A percentile compares a stretch with the other conserved stretches of the same genome.
These are phyloP conservation scores for Cryphonectria radicalis DNA, from an alignment of 2,329 filamentous ascomycete species.

Conservation along the genomic window DNA sequence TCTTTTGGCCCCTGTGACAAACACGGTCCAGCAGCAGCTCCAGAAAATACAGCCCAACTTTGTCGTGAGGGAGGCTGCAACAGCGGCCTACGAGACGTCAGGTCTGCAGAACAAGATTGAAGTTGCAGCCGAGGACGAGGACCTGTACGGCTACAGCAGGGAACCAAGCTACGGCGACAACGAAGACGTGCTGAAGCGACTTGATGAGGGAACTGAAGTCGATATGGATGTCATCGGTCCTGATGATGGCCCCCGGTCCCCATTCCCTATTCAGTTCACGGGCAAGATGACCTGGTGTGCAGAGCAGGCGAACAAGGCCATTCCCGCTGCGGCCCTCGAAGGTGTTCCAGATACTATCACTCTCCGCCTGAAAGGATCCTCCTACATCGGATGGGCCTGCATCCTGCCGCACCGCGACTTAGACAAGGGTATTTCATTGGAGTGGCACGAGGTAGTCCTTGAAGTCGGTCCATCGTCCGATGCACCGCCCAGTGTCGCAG, in stretches of 20 bases:
- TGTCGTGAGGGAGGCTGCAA: conserved; percentile 47
- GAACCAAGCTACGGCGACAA: conserved; percentile 39
- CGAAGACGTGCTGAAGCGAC: conserved; percentile 34
- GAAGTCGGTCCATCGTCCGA: conserved; percentile 57
- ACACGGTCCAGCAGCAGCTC: conserved; percentile 48
- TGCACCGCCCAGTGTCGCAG: conserved; percentile 49
- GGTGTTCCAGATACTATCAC: conserved; percentile 57
- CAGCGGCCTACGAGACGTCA: conserved; percentile 43
- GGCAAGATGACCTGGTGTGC: conserved; percentile 53
- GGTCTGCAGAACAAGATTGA: conserved; percentile 39
- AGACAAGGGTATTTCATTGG: conserved; percentile 40
- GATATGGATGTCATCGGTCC: conserved; percentile 47
- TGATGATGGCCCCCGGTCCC: conserved; percentile 55
- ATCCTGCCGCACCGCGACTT: conserved; percentile 43
- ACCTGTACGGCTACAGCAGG: conserved; percentile 38
- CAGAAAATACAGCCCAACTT: conserved; percentile 43
- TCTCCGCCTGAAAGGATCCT: conserved; percentile 56
- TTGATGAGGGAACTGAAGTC: conserved; percentile 35
- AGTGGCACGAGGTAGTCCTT: conserved; percentile 65
- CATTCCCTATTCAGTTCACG: conserved; percentile 57
- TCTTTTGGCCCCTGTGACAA: conserved; percentile 47
- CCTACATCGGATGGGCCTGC: conserved; percentile 68
- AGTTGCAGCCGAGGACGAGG: conserved; percentile 39
- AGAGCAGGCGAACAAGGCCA: conserved; percentile 43
- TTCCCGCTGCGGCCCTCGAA: conserved; percentile 59